phyloP scores from a whole-genome alignment of 179 eudicot genomes.

The Beta macrorhiza region DNA sequence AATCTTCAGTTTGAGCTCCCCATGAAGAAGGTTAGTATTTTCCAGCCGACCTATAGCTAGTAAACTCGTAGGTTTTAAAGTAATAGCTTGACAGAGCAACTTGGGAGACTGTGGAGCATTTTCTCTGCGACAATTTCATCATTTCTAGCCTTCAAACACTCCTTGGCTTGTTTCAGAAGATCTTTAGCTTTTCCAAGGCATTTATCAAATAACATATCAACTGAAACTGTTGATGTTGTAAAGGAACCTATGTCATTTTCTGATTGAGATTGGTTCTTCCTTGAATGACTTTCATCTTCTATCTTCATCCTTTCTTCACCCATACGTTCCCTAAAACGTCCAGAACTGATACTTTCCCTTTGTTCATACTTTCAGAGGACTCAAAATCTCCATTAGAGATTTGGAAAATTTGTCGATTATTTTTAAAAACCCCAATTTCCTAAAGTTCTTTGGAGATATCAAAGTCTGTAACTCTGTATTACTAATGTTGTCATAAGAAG shows the following conservation, averaged over 20 bases:
- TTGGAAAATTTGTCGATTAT: slow-evolving; percentile 30
- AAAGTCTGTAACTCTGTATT: slow-evolving; percentile 29
- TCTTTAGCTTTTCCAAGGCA: slow-evolving; percentile 57
- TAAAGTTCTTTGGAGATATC: slow-evolving; percentile 27
- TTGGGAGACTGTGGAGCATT: no score
- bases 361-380: slow-evolving; percentile 17
- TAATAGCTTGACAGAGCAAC: no score
- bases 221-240: slow-evolving; percentile 50
- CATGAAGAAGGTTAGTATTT: slow-evolving; percentile 14
- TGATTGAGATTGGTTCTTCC: slow-evolving; percentile 26
- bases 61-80: no score
- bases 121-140: no score
- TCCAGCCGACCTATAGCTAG: no score
- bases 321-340: slow-evolving; percentile 23
- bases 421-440: slow-evolving; percentile 25
- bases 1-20: slow-evolving; percentile 69
- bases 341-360: slow-evolving; percentile 28
- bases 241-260: slow-evolving; percentile 29
- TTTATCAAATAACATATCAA: slow-evolving; percentile 58
- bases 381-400: slow-evolving; percentile 30
- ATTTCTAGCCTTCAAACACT: slow-evolving; percentile 41
- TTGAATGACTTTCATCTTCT: slow-evolving; percentile 36
- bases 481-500: slow-evolving; percentile 33
- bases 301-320: slow-evolving; percentile 28
- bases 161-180: slow-evolving; percentile 65